These are phyloP conservation scores for Paragyromitra xinjiangensis DNA, from an alignment of 495 filamentous ascomycete genomes.

Conservation along the genomic window DNA sequence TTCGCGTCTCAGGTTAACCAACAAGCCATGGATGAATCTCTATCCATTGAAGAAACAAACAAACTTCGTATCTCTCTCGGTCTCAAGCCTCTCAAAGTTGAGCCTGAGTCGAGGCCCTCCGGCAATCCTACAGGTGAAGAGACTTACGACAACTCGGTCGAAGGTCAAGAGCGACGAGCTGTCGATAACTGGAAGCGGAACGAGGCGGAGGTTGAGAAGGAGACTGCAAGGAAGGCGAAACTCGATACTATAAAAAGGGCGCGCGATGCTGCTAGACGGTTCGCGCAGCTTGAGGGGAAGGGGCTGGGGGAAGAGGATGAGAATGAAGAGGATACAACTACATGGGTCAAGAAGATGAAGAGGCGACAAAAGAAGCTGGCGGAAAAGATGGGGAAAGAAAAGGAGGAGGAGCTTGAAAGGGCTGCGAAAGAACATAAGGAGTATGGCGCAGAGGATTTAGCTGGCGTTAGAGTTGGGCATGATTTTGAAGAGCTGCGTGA, in stretches of 20 bases:
- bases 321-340: conserved; percentile 74
- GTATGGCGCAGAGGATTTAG: conserved; percentile 84
- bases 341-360: conserved; percentile 86
- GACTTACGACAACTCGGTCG: conserved; percentile 75
- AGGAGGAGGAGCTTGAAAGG: conserved; percentile 73
- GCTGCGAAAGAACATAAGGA: conserved; percentile 66
- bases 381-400: conserved; percentile 74
- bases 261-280: conserved; percentile 80
- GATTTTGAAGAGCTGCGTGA: conserved; percentile 79
- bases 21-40: conserved; percentile 53
- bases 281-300: conserved; percentile 77
- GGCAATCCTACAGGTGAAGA: conserved; percentile 79
- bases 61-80: conserved; percentile 88
- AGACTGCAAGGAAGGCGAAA: conserved; percentile 72
- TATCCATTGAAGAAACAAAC: conserved; percentile 94
- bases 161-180: conserved; percentile 62
- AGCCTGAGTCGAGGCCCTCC: conserved; percentile 63
- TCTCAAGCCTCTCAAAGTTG: conserved; percentile 86
- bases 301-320: conserved; percentile 78
- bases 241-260: conserved; percentile 89
- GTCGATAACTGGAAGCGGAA: conserved; percentile 71
- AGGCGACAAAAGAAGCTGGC: conserved; percentile 90
- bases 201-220: conserved; percentile 66
- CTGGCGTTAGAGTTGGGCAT: conserved; percentile 93
- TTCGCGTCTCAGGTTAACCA: conserved; percentile 15